Evolutionary conservation across 345 rosid species (phyloP).

Genomic region (Populus deltoides): DNA sequence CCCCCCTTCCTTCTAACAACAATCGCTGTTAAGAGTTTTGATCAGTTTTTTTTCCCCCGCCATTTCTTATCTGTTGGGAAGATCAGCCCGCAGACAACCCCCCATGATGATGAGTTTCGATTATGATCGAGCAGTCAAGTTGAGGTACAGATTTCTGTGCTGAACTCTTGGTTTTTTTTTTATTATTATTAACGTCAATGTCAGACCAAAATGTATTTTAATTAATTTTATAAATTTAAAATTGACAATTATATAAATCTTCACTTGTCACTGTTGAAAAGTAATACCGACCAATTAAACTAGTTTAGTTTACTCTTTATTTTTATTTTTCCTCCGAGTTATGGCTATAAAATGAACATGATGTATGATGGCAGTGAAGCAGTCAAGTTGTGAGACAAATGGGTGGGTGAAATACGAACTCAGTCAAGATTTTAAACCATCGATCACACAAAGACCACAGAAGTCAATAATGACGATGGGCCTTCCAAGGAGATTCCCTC

Average conservation of each 20-base stretch:
- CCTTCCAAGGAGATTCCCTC: background rate
- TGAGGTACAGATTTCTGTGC: background rate
- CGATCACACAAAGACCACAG: background rate
- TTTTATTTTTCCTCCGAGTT: background rate
- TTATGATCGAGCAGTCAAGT: background rate
- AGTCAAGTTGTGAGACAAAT: slow-evolving; percentile 8
- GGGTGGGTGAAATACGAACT: background rate
- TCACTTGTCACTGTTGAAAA: too few relatives aligned
- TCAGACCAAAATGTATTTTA: fast-evolving
- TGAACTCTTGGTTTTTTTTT: too few relatives aligned
- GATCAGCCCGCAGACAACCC: background rate
- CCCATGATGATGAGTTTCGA: background rate
- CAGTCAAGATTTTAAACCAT: slow-evolving; percentile 1
- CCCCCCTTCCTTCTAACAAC: too few relatives aligned
- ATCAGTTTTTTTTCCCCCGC: too few relatives aligned
- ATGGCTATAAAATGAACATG: background rate
- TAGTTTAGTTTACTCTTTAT: too few relatives aligned
- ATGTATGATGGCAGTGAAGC: background rate
- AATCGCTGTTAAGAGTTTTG: too few relatives aligned
- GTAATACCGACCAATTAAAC: too few relatives aligned
- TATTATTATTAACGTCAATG: too few relatives aligned
- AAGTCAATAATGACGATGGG: slow-evolving; percentile 18
- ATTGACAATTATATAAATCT: too few relatives aligned
- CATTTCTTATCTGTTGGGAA: too few relatives aligned
- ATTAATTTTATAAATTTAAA: too few relatives aligned